Evolutionary conservation across 2,329 filamentous ascomycete species (phyloP).

Genomic region (Hypoxylon sp.): DNA sequence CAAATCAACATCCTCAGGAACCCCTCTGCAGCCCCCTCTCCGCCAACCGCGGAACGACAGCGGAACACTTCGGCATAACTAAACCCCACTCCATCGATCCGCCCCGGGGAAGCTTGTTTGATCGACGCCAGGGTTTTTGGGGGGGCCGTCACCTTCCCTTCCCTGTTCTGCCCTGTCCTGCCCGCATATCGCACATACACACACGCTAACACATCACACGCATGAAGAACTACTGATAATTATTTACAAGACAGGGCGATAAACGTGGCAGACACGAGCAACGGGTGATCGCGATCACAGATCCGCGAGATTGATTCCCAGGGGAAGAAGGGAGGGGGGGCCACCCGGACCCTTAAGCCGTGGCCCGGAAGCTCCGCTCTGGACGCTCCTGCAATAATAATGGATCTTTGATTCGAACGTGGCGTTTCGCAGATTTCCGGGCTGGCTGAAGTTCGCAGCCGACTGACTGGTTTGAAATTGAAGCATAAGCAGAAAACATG

Average conservation of each 20-base stretch:
- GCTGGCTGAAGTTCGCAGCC: too few relatives aligned
- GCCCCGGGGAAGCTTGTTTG: slow-evolving; percentile 35
- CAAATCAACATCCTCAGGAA: neutral
- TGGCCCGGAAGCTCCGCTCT: slow-evolving; percentile 1
- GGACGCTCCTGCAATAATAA: neutral
- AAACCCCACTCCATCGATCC: slow-evolving; percentile 19
- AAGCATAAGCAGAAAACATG: neutral
- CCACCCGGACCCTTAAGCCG: slow-evolving; percentile 5
- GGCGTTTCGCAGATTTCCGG: neutral
- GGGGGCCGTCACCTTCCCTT: slow-evolving; percentile 2
- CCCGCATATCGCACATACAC: neutral
- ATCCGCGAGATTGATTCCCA: slow-evolving; percentile 8
- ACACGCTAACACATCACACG: slow-evolving; percentile 19
- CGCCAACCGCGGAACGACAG: slow-evolving; percentile 10
- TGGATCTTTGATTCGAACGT: neutral
- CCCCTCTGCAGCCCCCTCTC: neutral
- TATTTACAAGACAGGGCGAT: slow-evolving; percentile 4
- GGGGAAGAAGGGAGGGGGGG: too few relatives aligned
- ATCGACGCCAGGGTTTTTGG: slow-evolving; percentile 37
- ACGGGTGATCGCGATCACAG: slow-evolving; percentile 22
- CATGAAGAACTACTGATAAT: slow-evolving; percentile 17
- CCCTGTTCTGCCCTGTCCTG: neutral
- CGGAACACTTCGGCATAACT: slow-evolving; percentile 29
- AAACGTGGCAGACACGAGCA: slow-evolving; percentile 40
- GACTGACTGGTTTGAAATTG: neutral